Base-by-base conservation (phyloP, 305 asterid genomes). In the Fraxinus dipetala region DNA sequence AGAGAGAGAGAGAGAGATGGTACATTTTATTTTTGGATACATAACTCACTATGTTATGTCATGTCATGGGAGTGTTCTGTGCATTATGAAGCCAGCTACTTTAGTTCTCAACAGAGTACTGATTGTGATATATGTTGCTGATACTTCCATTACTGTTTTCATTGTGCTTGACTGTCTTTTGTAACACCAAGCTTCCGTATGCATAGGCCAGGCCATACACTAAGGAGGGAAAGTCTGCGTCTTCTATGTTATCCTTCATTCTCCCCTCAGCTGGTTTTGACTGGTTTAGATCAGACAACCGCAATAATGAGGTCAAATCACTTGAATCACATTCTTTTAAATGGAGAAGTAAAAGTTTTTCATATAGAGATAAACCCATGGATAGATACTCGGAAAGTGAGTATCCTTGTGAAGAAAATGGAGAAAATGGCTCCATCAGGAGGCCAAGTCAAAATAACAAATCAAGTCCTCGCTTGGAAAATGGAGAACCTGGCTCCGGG, bases 291-390 rank as follows among this genome's bases (percentile, higher is more conserved):
- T 83, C 85, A 26, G 82, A 73, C 59, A 76, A 79, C 8, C 79
- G 56, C 61, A 78, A 80, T 56, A 80, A 84, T 75, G 95, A 89
- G 80, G 81, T 76, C 85, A 85, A 82, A 84, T 85, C 90, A 54
- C 65, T 87, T 67, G 86, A 86, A 79, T 89, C 95, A 30, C 78
- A 85, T 84, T 90, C 97, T 16, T 92, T 89, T 83, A 85, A 87
- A 45, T 92, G 98, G 97, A 90, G 91, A 88, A 92, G 91, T 80
- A 91, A 88, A 87, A 90, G 88, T 72, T 95, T 91, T 85, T 89
- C 95, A 4, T 77, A 36, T 85, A 89, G 89, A 82, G 91, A 92
- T 83, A 93, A 85, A 81, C 97, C 97, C 26, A 74, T 93, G 89
- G 97, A 92, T 34, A 88, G 88, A 84, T 76, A 48, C 72, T 26